phyloP scores from a whole-genome alignment of 139 green algal genomes.

The Raphidocelis subcapitata region DNA sequence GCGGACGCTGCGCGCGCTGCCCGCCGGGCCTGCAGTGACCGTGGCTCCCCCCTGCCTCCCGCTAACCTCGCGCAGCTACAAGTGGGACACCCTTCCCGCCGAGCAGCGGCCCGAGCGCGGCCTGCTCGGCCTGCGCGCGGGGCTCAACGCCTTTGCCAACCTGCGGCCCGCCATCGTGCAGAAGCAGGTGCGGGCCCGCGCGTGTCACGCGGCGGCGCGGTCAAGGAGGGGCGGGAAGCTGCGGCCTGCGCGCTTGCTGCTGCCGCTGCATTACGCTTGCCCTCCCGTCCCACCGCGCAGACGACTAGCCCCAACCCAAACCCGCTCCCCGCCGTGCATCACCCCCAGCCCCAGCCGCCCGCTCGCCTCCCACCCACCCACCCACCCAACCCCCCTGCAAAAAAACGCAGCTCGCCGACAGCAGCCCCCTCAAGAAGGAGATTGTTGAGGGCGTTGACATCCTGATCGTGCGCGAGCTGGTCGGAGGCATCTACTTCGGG shows the following conservation, averaged over 20 bases:
- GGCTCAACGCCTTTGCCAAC: slow-evolving; percentile 96
- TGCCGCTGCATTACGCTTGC: too few species aligned
- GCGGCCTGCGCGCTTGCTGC: too few species aligned
- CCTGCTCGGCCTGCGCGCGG: slow-evolving; percentile 85
- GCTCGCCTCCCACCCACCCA: background rate
- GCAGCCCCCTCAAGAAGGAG: slow-evolving; percentile 92
- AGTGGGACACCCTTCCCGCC: slow-evolving; percentile 93
- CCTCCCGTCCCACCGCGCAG: too few species aligned
- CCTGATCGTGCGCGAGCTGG: slow-evolving; percentile 97
- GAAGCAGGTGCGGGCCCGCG: slow-evolving; percentile 45
- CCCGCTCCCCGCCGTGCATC: background rate
- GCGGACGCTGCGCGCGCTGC: too few species aligned
- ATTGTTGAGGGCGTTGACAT: slow-evolving; percentile 97
- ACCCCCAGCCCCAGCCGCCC: background rate
- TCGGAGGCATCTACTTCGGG: slow-evolving; percentile 98
- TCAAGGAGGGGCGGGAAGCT: too few species aligned
- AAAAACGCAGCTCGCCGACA: slow-evolving; percentile 90
- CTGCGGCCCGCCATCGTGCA: slow-evolving; percentile 94
- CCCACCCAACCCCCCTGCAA: background rate
- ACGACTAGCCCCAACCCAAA: too few species aligned
- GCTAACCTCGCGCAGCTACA: slow-evolving; percentile 75
- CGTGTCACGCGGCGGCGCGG: too few species aligned
- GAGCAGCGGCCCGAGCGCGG: slow-evolving; percentile 88
- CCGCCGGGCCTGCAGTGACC: too few species aligned
- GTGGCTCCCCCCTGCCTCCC: too few species aligned